phyloP scores from a whole-genome alignment of 805 yeast genomes.

The Kodamaea leandrae region DNA sequence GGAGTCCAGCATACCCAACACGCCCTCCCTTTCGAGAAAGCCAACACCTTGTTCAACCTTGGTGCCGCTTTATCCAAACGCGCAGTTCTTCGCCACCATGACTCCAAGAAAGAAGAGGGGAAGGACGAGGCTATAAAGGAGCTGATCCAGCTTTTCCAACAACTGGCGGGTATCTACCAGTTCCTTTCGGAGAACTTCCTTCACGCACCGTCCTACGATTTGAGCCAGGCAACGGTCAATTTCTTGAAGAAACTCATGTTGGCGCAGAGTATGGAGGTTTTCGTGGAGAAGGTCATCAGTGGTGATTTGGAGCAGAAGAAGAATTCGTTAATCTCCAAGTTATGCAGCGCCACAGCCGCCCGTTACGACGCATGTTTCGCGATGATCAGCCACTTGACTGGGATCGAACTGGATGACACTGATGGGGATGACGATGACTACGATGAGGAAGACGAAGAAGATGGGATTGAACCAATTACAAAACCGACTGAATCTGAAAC shows the following conservation, averaged over 20 bases:
- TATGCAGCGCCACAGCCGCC: constrained; percentile 61
- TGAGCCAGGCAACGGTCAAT: constrained; percentile 63
- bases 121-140: constrained; percentile 47
- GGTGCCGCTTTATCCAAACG: constrained; percentile 59
- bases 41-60: constrained; percentile 74
- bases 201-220: constrained; percentile 83
- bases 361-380: constrained; percentile 51
- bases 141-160: constrained; percentile 62
- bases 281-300: constrained; percentile 58
- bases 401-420: constrained; percentile 13
- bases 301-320: constrained; percentile 51
- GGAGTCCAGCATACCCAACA: constrained; percentile 58
- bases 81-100: constrained; percentile 36
- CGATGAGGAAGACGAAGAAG: constrained; percentile 26
- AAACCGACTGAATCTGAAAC: constrained; percentile 10
- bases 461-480: constrained; percentile 16
- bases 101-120: constrained; percentile 21
- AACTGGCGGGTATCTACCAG: constrained; percentile 74
- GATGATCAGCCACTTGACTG: constrained; percentile 30
- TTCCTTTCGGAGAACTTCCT: constrained; percentile 76
- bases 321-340: constrained; percentile 69
- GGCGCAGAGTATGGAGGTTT: constrained; percentile 88
- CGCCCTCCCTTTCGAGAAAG: constrained; percentile 87
- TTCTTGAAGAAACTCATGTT: constrained; percentile 65
- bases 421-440: constrained; percentile 18